A percentile compares a stretch with the other conserved stretches of the same genome.
Conservation (phyloP, 2,329 filamentous ascomycete species). For the Fusarium sp. region DNA sequence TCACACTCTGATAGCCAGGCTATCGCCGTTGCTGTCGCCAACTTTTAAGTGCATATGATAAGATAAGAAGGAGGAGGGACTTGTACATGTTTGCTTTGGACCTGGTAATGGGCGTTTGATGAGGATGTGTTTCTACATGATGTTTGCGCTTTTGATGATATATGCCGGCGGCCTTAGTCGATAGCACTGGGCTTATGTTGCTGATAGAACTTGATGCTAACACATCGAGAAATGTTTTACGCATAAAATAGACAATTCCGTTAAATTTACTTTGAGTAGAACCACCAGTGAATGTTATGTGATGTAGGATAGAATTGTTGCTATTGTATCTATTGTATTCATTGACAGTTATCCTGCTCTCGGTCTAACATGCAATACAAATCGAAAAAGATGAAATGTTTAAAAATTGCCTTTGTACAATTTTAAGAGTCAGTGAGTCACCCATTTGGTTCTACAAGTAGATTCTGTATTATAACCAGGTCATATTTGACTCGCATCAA, state of each 20-base stretch:
- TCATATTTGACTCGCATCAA: background rate
- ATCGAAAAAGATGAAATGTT: background rate
- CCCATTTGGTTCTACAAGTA: background rate
- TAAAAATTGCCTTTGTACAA: background rate
- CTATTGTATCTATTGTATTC: background rate
- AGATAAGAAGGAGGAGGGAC: constrained; percentile 5
- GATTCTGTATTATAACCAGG: background rate
- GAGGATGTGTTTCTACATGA: constrained; percentile 45
- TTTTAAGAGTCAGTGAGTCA: background rate
- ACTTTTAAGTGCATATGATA: constrained; percentile 65
- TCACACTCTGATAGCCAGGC: constrained; percentile 96
- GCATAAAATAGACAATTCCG: constrained; percentile 42
- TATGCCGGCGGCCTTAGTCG: constrained; percentile 29
- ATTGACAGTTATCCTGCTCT: background rate
- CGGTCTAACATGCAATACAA: background rate
- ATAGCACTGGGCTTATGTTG: constrained; percentile 21
- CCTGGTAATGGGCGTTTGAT: constrained; percentile 45
- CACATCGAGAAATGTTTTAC: constrained; percentile 35
- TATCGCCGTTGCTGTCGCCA: constrained; percentile 91
- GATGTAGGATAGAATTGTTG: background rate
- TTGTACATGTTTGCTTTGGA: constrained; percentile 37
- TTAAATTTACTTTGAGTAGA: background rate
- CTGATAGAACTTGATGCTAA: constrained; percentile 32
- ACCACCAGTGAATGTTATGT: background rate
- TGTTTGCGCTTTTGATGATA: constrained; percentile 41